Base-by-base conservation (phyloP, 169 alveolate species). In the Cryptosporidium parvum region DNA sequence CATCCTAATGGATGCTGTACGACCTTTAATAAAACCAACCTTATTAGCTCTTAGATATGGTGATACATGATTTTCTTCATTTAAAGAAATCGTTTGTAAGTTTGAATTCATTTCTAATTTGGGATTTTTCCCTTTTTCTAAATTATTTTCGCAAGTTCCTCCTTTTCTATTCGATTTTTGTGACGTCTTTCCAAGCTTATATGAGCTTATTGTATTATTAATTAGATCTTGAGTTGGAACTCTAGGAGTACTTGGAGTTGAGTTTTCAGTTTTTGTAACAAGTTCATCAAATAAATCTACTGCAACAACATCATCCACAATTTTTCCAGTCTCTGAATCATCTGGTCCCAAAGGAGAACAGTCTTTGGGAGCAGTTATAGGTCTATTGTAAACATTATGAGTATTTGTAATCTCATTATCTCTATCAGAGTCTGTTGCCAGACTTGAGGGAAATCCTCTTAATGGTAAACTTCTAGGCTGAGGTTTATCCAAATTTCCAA, bases 231-330 rank as follows among this genome's bases (percentile, higher is more conserved):
- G 35, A 0, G n/a, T 70, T 45, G 21, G 18, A 0, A 70, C 44
- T 23, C 31, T 45, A 8, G 85, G 85, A 12, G 80, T 80, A 16
- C 33, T 51, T 48, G 73, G 89, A 33, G 42, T 29, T 6, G 89
- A 65, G 10, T 72, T 72, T 23, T 72, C 85, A 4, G 69, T 33
- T 16, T 72, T 72, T 23, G 89, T 62, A n/a, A 80, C 89, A 8
- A 80, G 67, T 33, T 61, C 89, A 12, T 80, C 89, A 14, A 80
- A 29, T 8, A 80, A 10, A 26, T 80, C 89, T 1, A 80, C 75
- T 2, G 89, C 89, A 39, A 80, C 89, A 33, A 80, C 89, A 10
- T 80, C 89, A 67, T 80, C 89, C 1, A 80, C 89, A 26, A 80
- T 59, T 9, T 59, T 59, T 12, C 71, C 56, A 10, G 45, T 42